Percentiles rank a stretch among this genome's conserved stretches.
Evolutionary conservation across 768 basidiomycete genomes (phyloP).

Genomic region (Dacryopinax spathularia): DNA sequence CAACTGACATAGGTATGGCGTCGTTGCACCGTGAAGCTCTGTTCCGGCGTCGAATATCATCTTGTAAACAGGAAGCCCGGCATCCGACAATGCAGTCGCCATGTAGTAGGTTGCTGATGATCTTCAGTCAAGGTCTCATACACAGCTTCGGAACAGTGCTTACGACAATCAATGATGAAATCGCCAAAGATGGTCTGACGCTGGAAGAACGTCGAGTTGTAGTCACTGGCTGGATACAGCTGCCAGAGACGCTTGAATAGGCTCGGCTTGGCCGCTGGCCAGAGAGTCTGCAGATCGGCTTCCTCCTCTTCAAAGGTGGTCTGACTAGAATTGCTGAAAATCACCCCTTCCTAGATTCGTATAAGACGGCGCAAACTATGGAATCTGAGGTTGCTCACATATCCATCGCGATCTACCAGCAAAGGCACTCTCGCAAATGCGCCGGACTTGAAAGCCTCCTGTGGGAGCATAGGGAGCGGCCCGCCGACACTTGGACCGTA

Average conservation of each 20-base stretch:
- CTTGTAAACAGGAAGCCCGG: background rate
- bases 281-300: background rate
- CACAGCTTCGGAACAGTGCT: background rate
- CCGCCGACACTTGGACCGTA: background rate
- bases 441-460: background rate
- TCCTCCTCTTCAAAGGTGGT: background rate
- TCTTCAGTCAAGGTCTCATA: too few species aligned
- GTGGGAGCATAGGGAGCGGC: background rate
- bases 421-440: background rate
- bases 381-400: too few species aligned
- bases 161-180: background rate
- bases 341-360: background rate
- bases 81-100: background rate
- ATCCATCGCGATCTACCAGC: background rate
- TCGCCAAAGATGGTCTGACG: background rate
- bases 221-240: background rate
- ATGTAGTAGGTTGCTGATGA: constrained; percentile 3
- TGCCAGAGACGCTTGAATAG: background rate
- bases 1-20: background rate
- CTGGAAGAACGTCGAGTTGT: constrained; percentile 1
- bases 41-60: background rate
- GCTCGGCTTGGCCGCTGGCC: background rate
- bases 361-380: too few species aligned
- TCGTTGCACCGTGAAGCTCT: background rate
- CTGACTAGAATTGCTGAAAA: background rate